Evolutionary conservation across 805 yeast genomes (phyloP), one percentile per base, ranked within the genome.

Genomic region (Candida hungchunana): DNA sequence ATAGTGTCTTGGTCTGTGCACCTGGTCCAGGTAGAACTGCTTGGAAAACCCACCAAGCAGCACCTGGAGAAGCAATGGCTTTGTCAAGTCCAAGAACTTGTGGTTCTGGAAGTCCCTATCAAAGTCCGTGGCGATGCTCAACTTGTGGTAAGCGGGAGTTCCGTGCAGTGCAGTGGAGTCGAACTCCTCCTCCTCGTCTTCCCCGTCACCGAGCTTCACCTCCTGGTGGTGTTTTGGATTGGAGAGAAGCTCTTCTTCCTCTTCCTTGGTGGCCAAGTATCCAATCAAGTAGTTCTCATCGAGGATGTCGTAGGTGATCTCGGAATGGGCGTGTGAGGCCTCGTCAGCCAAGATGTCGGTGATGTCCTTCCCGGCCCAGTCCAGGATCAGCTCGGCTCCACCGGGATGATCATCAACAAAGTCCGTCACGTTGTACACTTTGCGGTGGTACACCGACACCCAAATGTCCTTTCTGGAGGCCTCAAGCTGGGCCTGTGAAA

Each of bases 1-100:
- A 58, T 89, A 93, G 62, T 93, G 98, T 58, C 98, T 80, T 36
- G 98, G 98, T 63, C 97, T 79, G 62, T 93, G 98, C 28, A 93
- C 93, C 63, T 93, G 97, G 58, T 88, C 96, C 55, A 93, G 69
- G 60, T 93, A 93, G 55, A 93, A 90, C 28, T 86, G 94, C 58
- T 85, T 90, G 27, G 83, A 56, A 69, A 88, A 93, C 23, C 73
- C 71, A 27, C 88, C 78, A 42, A 74, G 69, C 37, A 87, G 63
- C 30, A 93, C 85, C 66, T 93, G 98, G 60, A 75, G 55, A 28
- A 93, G 64, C 50, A 93, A 67, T 2, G 98, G 95, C 58, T 76
- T 78, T 49, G 72, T 77, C 54, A 93, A 73, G 59, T 93, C 97
- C 50, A 93, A 67, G 60, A 93, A 93, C 58, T 82, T 73, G 67